Base-by-base conservation (phyloP, 352 stramenopile genomes). In the Aphanomyces cochlioides region DNA sequence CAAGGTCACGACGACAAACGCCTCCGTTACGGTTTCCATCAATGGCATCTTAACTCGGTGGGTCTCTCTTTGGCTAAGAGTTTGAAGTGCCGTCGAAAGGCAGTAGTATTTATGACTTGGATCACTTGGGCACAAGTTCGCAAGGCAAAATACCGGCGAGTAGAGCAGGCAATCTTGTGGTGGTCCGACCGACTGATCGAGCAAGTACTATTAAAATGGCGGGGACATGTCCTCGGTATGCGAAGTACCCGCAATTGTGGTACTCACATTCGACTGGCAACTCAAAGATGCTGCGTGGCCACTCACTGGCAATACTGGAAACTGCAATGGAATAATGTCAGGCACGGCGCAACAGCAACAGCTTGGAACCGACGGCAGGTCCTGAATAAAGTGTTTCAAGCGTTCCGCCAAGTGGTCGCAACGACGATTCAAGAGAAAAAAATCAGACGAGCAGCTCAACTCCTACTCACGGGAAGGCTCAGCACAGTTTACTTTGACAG, bases 21-120 rank as follows among this genome's bases (percentile, higher is more conserved):
- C 19, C 5, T 61, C 8, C 54, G 15, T 10, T 61, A 3, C n/a
- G 54, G 54, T n/a, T 61, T 61, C n/a, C 54, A 61, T 17, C 54
- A 41, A 37, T 61, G 54, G 54, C 54, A 5, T 5, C 19, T 61
- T 10, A 28, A 61, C n/a, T 28, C 54, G 6, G n/a, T 13, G 7
- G 54, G 54, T 7, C 6, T 40, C 17, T 28, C 21, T 10, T 28
- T 61, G 17, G 54, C 54, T 10, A 37, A 28, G 5, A 13, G 28
- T 7, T 37, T 28, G 1, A 1, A 7, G 6, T 37, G 54, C 7
- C n/a, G 54, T 12, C 3, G 39, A 3, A 12, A 40, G 6, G 54
- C 7, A 19, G 8, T 5, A 7, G 21, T 61, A 7, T n/a, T 61
- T 7, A 37, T 43, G 6, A 10, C 17, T 12, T 61, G 54, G 54